Base-by-base conservation (phyloP, 176 grass and related monocot genomes). In the Elymus sibiricus region DNA sequence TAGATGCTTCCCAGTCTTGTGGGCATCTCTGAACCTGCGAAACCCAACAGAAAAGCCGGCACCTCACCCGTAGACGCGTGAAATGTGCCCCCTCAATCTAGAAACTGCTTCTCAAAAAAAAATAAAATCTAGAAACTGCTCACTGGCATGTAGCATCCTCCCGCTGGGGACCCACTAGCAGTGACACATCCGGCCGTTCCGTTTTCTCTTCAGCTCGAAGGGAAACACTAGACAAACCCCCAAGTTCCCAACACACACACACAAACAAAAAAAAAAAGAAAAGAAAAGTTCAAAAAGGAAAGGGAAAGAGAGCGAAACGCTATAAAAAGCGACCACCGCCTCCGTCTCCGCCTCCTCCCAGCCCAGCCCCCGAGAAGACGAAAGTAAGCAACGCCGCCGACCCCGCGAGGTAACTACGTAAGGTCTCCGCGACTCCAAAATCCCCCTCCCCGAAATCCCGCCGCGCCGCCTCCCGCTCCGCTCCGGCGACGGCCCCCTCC, bases 281-380 rank as follows among this genome's bases (percentile, higher is more conserved):
- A 56, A 56, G 16, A 59, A 70, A 2, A 84, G 10, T 24, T 21
- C 19, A 70, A 16, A 79, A 72, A 27, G 38, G 25, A 16, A 7
- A 6, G 56, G 86, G 67, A 51, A 43, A 31, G 5, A 32, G 51
- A 77, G 47, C 22, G 49, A 53, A 17, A 53, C 82, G n/a, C 42
- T 79, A 89, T 80, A 89, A 90, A 90, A 83, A 80, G 86, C 76
- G 58, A 73, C 79, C 86, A 43, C 86, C 70, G 51, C 62, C 53
- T 8, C 47, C 80, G 51, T 34, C 37, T 42, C 38, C 53, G 53
- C 19, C 53, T 58, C 58, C 27, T 0, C 86, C 58, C 51, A 49
- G 46, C 51, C 51, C 51, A 39, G 38, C 4, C 38, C 38, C 4
- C 38, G 6, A 39, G 38, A 39, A 75, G 55, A 58, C 55, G 79